Conservation (phyloP, 306 rosid genomes). For the Vigna nakashimae region DNA sequence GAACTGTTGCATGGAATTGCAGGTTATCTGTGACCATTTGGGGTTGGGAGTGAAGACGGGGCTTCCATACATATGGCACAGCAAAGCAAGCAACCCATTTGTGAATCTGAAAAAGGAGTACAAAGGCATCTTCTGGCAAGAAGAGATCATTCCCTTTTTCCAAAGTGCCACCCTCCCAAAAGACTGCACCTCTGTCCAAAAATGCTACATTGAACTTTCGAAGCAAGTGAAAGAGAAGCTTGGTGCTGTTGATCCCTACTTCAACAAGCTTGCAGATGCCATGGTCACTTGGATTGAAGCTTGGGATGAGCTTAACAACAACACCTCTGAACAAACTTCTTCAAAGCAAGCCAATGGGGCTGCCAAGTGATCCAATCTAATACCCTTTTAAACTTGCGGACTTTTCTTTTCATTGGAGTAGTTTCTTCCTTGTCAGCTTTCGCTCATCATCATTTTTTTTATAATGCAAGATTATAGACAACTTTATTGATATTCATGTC, state of each 20-base stretch:
- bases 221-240: slow-evolving; percentile 82
- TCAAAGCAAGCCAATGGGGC: slow-evolving; percentile 48
- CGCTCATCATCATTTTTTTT: slow-evolving; percentile 21
- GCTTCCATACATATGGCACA: slow-evolving; percentile 93
- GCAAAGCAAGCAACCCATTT: slow-evolving; percentile 98
- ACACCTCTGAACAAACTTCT: slow-evolving; percentile 50
- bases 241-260: slow-evolving; percentile 67
- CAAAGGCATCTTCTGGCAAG: slow-evolving; percentile 93
- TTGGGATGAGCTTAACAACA: slow-evolving; percentile 84
- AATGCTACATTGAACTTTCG: slow-evolving; percentile 89
- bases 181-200: slow-evolving; percentile 72
- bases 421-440: slow-evolving; percentile 32
- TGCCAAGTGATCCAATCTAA: slow-evolving; percentile 49
- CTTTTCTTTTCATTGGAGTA: slow-evolving; percentile 21
- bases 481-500: slow-evolving; percentile 43
- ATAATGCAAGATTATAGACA: slow-evolving; percentile 41
- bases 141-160: slow-evolving; percentile 86
- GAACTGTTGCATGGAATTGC: slow-evolving; percentile 9
- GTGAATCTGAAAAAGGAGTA: slow-evolving; percentile 89
- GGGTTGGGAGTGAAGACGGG: slow-evolving; percentile 89
- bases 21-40: slow-evolving; percentile 90
- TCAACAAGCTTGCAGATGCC: slow-evolving; percentile 79
- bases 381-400: slow-evolving; percentile 12
- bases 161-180: slow-evolving; percentile 68
- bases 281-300: slow-evolving; percentile 96